Base-by-base conservation (phyloP, 2,329 filamentous ascomycete genomes). In the Penicillium italicum region DNA sequence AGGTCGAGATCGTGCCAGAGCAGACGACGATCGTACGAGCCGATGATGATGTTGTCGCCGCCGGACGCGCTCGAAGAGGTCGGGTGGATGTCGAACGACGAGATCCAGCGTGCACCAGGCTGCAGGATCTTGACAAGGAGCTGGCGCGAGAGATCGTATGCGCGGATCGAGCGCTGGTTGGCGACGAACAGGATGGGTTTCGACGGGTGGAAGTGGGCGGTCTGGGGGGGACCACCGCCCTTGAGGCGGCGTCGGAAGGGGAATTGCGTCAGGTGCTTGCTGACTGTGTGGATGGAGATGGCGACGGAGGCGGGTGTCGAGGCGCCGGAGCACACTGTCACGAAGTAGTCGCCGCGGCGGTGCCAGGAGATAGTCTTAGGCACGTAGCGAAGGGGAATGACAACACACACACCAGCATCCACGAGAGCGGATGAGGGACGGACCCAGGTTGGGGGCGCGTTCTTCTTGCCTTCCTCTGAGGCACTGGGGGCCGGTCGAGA, bases 1-100 rank as follows among this genome's bases (percentile, higher is more conserved):
- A 99, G 84, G 64, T 99, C 94, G 51, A 97, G 82, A 76, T 99
- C 94, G 77, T 97, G 94, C 94, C 94, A 99, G 31, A 99, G 81
- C 3, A 99, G 81, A 44, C 93, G 86, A 62, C 92, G 87, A 76
- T 99, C 94, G 76, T 97, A 99, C 0, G 91, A 94, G 42, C 92
- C 91, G 11, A 97, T 90, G 56, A 97, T 90, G 53, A 99, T 76
- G 70, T 99, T 97, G 76, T 96, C 92, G 43, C 94, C 94, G 18
- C 89, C 89, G 1, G 92, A 86, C 70, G 97, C 93, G 42, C 96
- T 84, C 65, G 95, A 91, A 59, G 97, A 92, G n/a, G 74, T 77
- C 0, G 92, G 88, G 74, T 99, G 95, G 42, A 99, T 84, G 67
- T 96, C 92, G 66, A 99, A 93, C 16, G 87, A 90, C 2, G 90